These are phyloP conservation scores for Lactarius deliciosus DNA, from an alignment of 768 basidiomycete genomes.

Conservation along the genomic window DNA sequence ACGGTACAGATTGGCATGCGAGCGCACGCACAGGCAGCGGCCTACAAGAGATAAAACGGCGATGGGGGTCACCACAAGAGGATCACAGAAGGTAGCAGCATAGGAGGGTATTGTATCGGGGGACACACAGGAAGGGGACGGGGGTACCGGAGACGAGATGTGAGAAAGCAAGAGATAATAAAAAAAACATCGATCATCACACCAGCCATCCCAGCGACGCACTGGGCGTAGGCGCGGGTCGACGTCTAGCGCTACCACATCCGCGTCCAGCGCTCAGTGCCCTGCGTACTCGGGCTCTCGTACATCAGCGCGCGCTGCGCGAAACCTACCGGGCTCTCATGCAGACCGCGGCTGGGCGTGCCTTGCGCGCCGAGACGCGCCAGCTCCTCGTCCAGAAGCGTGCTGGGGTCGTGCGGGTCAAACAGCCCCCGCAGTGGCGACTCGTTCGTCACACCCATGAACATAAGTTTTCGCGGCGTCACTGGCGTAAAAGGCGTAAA, in stretches of 20 bases:
- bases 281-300: constrained; percentile 66
- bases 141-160: not conserved
- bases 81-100: not conserved
- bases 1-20: constrained; percentile 23
- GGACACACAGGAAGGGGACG: not conserved
- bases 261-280: constrained; percentile 51
- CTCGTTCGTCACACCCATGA: constrained; percentile 36
- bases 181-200: constrained; percentile 1
- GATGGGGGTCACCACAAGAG: not conserved
- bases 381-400: constrained; percentile 71
- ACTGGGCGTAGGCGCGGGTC: not conserved
- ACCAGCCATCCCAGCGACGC: not conserved
- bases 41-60: not conserved
- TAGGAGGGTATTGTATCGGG: not conserved
- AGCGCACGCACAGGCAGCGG: constrained; percentile 7
- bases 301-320: constrained; percentile 61
- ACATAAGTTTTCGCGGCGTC: constrained; percentile 47
- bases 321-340: constrained; percentile 68
- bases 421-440: constrained; percentile 52
- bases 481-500: constrained; percentile 36
- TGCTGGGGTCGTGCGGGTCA: constrained; percentile 71
- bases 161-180: not conserved
- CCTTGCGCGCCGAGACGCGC: constrained; percentile 40
- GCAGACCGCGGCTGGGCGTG: constrained; percentile 31
- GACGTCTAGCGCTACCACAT: constrained; percentile 31